Conservation (phyloP, 148 eudicot genomes). For the Nyssa sinensis region DNA sequence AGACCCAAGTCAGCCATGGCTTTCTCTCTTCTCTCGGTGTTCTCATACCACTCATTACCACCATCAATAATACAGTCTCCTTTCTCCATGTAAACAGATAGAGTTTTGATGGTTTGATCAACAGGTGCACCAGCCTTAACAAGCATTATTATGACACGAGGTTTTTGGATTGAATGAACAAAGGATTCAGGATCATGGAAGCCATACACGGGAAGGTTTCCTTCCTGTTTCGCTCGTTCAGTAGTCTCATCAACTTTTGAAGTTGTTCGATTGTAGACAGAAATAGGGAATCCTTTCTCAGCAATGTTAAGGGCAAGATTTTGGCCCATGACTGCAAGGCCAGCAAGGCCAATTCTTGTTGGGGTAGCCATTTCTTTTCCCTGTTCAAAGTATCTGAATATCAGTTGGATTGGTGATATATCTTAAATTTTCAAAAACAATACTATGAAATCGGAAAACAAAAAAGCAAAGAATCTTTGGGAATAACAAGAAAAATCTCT, state of each 20-base stretch:
- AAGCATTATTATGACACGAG: conserved; percentile 86
- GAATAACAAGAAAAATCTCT: not conserved
- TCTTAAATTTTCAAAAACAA: not conserved
- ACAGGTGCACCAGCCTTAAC: conserved; percentile 94
- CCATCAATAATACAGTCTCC: conserved; percentile 94
- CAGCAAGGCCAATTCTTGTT: conserved; percentile 93
- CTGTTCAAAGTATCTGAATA: conserved; percentile 11
- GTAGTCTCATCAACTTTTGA: conserved; percentile 91
- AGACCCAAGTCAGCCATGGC: conserved; percentile 69
- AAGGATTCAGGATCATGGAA: conserved; percentile 85
- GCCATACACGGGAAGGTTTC: conserved; percentile 79
- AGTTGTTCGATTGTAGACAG: conserved; percentile 84
- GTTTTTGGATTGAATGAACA: conserved; percentile 76
- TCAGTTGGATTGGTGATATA: not conserved
- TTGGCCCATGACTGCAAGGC: conserved; percentile 96
- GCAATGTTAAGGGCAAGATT: conserved; percentile 96
- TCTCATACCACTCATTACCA: conserved; percentile 95
- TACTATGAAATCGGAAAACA: not conserved
- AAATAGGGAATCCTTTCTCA: conserved; percentile 92
- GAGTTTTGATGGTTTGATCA: conserved; percentile 80
- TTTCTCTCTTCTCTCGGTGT: conserved; percentile 90
- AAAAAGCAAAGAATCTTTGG: not conserved
- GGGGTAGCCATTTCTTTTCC: conserved; percentile 53
- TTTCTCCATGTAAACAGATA: conserved; percentile 70
- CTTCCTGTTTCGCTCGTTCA: conserved; percentile 77